These are phyloP conservation scores for Ogataea parapolymorpha DNA, from an alignment of 805 yeast species.

Conservation along the genomic window DNA sequence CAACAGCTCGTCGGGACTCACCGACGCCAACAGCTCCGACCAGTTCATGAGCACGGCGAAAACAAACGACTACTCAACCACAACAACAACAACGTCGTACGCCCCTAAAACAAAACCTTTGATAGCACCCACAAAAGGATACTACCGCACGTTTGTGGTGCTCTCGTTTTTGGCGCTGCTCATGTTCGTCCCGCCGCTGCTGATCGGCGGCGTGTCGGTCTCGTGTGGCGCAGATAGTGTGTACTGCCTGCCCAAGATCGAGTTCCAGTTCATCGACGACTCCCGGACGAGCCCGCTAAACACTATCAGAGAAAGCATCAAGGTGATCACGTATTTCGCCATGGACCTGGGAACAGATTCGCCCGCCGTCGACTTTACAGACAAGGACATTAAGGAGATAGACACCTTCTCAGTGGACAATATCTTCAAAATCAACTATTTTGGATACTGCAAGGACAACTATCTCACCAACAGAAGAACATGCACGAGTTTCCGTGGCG, in stretches of 20 bases:
- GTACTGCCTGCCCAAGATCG: slow-evolving; percentile 42
- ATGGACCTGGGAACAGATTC: slow-evolving; percentile 37
- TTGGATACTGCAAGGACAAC: slow-evolving; percentile 48
- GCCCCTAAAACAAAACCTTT: slow-evolving; percentile 5
- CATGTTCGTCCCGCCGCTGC: slow-evolving; percentile 26
- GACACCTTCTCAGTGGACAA: slow-evolving; percentile 45
- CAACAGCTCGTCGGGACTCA: slow-evolving; percentile 5
- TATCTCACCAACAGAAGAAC: slow-evolving; percentile 16
- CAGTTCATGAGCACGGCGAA: slow-evolving; percentile 7
- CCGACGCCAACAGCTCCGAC: slow-evolving; percentile 10
- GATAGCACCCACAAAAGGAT: slow-evolving; percentile 14
- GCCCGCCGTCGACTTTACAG: slow-evolving; percentile 14
- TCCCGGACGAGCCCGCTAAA: slow-evolving; percentile 35
- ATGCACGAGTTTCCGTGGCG: slow-evolving; percentile 37
- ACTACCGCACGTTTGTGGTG: slow-evolving; percentile 23
- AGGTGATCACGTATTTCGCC: slow-evolving; percentile 43
- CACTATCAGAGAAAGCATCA: slow-evolving; percentile 41
- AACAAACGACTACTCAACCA: slow-evolving; percentile 3
- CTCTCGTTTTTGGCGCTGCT: slow-evolving; percentile 22
- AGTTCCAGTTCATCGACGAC: slow-evolving; percentile 38
- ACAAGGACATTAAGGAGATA: slow-evolving; percentile 29
- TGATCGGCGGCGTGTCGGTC: slow-evolving; percentile 20
- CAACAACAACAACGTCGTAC: slow-evolving; percentile 5
- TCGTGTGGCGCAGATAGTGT: slow-evolving; percentile 34
- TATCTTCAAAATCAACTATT: slow-evolving; percentile 40